Evolutionary conservation across 345 rosid genomes (phyloP), one percentile per base, ranked within the genome.

Genomic region (Gossypium rotundifolium): DNA sequence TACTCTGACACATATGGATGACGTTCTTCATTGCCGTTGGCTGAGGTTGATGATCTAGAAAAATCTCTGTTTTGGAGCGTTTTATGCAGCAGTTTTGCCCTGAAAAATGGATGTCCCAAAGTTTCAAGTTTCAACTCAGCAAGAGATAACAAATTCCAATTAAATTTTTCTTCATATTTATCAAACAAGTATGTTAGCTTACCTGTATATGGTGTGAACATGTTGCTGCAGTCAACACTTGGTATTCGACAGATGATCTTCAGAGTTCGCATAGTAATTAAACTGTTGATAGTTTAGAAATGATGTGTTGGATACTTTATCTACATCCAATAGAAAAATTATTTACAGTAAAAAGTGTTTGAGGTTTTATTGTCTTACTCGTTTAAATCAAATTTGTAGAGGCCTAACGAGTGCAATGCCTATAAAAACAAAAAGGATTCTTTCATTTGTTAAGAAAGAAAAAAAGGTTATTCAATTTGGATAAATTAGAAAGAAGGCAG

Each of bases 11-110:
- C 1, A 88, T 11, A 79, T 88, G 94, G 75, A 89, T 70, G 83
- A 87, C 78, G 82, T 86, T 89, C 85, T 86, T 87, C 6, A 79
- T 84, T n/a, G 84, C 54, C 9, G 89, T 77, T 44, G 91, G 55
- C 71, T 85, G 94, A 49, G 87, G 90, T 53, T 82, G 88, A 57
- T 87, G 81, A 16, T 85, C 80, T 2, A 88, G 83, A 64, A 86
- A 84, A 13, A 76, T 33, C 3, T 77, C 70, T 16, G 83, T 72
- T 40, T 76, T 60, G 52, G 78, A 79, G 65, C 86, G 40, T 54
- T 85, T 83, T 63, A 89, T 79, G 81, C 91, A 86, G 79, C 94
- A 89, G 75, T 89, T 88, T 22, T 79, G 79, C 18, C 94, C 91
- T 89, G 53, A 14, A 46, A 63, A 20, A n/a, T 53, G n/a, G 29